Evolutionary conservation across 2,329 filamentous ascomycete genomes (phyloP).

Genomic region (Zarea fungicola): DNA sequence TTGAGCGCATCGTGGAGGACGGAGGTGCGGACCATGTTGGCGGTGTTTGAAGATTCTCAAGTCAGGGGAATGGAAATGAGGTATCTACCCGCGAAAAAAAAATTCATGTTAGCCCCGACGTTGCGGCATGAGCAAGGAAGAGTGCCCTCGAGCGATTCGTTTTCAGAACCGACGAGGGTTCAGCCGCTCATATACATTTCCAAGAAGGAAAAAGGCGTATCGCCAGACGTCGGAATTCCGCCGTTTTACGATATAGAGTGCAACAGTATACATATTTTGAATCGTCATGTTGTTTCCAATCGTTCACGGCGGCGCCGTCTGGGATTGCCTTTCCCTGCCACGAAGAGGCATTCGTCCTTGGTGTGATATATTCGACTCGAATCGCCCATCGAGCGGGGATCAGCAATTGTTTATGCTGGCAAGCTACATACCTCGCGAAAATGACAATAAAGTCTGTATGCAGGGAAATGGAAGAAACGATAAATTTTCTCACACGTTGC

Average conservation of each 20-base stretch:
- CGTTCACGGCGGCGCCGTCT: slow-evolving; percentile 20
- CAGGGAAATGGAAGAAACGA: slow-evolving; percentile 11
- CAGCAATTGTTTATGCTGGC: slow-evolving; percentile 11
- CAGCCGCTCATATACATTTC: slow-evolving; percentile 56
- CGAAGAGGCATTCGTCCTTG: slow-evolving; percentile 36
- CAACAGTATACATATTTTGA: slow-evolving; percentile 7
- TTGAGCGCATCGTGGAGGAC: slow-evolving; percentile 99
- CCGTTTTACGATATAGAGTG: not conserved
- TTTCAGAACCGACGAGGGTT: slow-evolving; percentile 52
- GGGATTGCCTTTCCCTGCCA: slow-evolving; percentile 60
- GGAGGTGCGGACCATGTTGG: slow-evolving; percentile 98
- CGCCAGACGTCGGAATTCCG: slow-evolving; percentile 28
- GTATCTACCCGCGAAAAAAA: slow-evolving; percentile 57
- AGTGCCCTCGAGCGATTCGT: slow-evolving; percentile 54
- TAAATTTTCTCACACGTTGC: slow-evolving; percentile 1
- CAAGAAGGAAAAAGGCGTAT: slow-evolving; percentile 62
- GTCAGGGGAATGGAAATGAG: slow-evolving; percentile 57
- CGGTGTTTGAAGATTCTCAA: slow-evolving; percentile 75
- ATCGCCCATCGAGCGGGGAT: slow-evolving; percentile 24
- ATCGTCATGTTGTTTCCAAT: slow-evolving; percentile 3
- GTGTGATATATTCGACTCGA: slow-evolving; percentile 18
- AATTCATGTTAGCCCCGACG: slow-evolving; percentile 51
- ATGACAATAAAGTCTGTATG: slow-evolving; percentile 14
- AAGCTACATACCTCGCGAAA: slow-evolving; percentile 42
- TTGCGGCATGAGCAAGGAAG: slow-evolving; percentile 56